phyloP scores from a whole-genome alignment of 2,329 filamentous ascomycete genomes.

The Alternaria arborescens region DNA sequence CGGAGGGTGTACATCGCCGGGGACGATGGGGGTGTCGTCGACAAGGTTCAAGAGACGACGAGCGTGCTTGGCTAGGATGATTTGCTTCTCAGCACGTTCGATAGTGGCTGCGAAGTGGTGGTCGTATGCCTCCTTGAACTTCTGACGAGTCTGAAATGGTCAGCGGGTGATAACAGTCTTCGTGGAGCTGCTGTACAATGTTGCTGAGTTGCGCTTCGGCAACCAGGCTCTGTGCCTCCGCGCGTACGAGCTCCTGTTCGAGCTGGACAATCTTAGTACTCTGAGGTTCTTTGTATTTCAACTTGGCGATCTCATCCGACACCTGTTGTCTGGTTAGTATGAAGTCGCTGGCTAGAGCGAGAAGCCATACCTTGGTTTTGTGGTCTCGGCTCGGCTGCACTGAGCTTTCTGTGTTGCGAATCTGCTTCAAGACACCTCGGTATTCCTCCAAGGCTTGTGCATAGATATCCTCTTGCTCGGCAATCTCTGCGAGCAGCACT shows the following conservation, averaged over 20 bases:
- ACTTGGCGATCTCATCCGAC: conserved; percentile 86
- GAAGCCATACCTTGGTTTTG: conserved; percentile 70
- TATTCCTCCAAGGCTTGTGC: conserved; percentile 88
- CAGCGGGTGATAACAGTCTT: conserved; percentile 15
- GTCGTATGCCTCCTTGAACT: conserved; percentile 94
- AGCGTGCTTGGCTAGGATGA: conserved; percentile 90
- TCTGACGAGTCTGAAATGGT: conserved; percentile 79
- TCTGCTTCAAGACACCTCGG: conserved; percentile 82
- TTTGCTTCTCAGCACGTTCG: conserved; percentile 96
- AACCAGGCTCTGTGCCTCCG: conserved; percentile 94
- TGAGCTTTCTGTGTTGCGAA: conserved; percentile 93
- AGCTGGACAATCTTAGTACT: conserved; percentile 82
- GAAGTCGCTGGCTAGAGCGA: not conserved
- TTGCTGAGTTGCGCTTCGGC: conserved; percentile 97
- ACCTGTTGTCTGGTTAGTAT: conserved; percentile 59
- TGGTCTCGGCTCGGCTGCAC: conserved; percentile 91
- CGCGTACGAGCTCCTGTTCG: conserved; percentile 95
- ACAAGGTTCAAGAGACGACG: conserved; percentile 83
- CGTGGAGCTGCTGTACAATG: conserved; percentile 64
- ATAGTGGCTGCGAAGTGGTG: conserved; percentile 89
- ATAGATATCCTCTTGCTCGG: conserved; percentile 90
- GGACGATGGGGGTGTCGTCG: conserved; percentile 88
- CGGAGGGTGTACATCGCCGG: conserved; percentile 76
- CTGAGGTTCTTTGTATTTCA: conserved; percentile 91
- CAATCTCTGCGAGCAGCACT: conserved; percentile 89